Evolutionary conservation across 75 land plant species (phyloP), one percentile per base, ranked within the genome.

Genomic region (Pseudotsuga menziesii): DNA sequence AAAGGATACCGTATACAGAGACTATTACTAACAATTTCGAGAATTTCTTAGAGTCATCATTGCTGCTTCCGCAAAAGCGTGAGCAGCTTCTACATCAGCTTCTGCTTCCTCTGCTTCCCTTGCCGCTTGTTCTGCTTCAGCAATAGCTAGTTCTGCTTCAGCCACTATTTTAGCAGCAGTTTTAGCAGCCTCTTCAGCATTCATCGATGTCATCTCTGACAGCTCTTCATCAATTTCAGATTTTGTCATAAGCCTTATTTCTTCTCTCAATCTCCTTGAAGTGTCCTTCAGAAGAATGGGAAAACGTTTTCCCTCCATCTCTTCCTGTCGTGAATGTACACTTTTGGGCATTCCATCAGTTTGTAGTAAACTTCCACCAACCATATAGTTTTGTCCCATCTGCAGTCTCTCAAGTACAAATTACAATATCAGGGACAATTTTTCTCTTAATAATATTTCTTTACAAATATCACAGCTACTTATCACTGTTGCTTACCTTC

Each of bases 61-160:
- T 71, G 92, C 92, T 29, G 91, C 94, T 63, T 86, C 94, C 12
- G 94, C 98, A 86, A 90, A 96, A 69, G 90, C 90, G 74, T 89
- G 89, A 59, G 92, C 89, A 39, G 89, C 94, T 72, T 91, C 92
- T 48, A 94, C 92, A 67, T 93, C 97, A 63, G 91, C 94, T 81
- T 95, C 98, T n/a, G 97, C 98, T 52, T 81, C 94, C 56, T 93
- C 98, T 22, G 97, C 97, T 76, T 89, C 94, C 60, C 86, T 80
- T 44, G 94, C 87, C 2, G 98, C 97, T 74, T 86, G 82, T 82
- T 95, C 98, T 75, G 97, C 94, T 75, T 87, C 96, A 29, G 85
- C 88, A 19, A 95, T 86, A 20, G 96, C 96, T 67, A 84, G 80
- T 77, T 95, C 98, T n/a, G 98, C 98, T 77, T 96, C 97, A 39